Percentiles rank a stretch among this genome's conserved stretches.
phyloP scores from a whole-genome alignment of 768 basidiomycete genomes.

The Suillus brevipes region DNA sequence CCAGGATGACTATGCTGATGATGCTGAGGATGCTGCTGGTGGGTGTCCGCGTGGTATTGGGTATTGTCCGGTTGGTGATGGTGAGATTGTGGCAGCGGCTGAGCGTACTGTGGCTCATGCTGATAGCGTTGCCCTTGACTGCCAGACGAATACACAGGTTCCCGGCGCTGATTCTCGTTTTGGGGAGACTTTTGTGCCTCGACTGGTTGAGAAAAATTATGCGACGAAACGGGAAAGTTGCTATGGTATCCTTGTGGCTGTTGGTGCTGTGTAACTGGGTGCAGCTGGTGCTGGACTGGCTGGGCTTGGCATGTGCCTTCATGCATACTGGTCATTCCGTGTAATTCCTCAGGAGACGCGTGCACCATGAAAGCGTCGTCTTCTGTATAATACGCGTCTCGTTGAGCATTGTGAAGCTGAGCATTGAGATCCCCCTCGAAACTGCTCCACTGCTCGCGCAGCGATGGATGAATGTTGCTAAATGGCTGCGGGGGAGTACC shows the following conservation, averaged over 20 bases:
- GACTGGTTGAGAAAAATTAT: background rate
- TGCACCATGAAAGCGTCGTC: conserved; percentile 18
- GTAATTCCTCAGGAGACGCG: conserved; percentile 8
- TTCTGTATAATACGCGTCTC: conserved; percentile 27
- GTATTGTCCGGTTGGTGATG: conserved; percentile 15
- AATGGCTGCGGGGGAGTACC: conserved; percentile 28
- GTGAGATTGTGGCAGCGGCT: conserved; percentile 13
- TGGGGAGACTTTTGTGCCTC: background rate
- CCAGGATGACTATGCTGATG: conserved; percentile 17
- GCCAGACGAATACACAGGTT: background rate
- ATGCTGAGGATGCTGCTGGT: conserved; percentile 14
- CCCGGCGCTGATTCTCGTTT: background rate
- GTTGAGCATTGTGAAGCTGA: conserved; percentile 44
- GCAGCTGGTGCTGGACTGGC: conserved; percentile 21
- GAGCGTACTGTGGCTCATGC: conserved; percentile 18
- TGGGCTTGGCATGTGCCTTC: conserved; percentile 12
- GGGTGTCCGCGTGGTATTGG: conserved; percentile 15
- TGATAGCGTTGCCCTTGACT: conserved; percentile 17
- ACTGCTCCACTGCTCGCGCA: conserved; percentile 54
- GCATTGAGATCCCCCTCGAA: conserved; percentile 56
- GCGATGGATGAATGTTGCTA: conserved; percentile 52
- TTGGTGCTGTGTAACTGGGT: conserved; percentile 28
- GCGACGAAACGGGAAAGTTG: background rate
- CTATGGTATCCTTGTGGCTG: conserved; percentile 13
- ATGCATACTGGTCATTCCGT: background rate